Base-by-base conservation (phyloP, 75 land plant genomes). In the Pinus tabuliformis region DNA sequence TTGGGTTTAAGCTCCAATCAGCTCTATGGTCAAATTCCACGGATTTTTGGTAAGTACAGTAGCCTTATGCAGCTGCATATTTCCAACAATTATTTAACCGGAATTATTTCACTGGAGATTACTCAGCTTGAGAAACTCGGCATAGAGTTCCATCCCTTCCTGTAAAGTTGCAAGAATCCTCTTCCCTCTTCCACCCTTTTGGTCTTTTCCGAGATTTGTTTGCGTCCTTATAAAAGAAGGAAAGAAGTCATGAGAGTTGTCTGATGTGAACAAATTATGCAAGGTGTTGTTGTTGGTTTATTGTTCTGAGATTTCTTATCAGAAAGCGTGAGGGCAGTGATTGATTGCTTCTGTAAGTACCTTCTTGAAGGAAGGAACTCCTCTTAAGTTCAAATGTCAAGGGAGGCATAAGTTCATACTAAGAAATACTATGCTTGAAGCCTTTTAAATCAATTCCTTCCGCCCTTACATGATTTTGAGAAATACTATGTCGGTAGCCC, bases 241-340 rank as follows among this genome's bases (percentile, higher is more conserved):
- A 20, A 36, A 66, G 45, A 39, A 66, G 45, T 11, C 42, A 36
- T 45, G 17, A 16, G 36, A 37, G 42, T 20, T 66, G 45, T n/a
- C 70, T 66, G 18, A 45, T 6, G 42, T 37, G 17, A 42, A 66
- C 70, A 66, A 62, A 68, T 30, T 63, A 18, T 33, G 18, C 1
- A 30, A 62, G 63, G 30, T 9, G 9, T 15, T 17, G 39, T 64
- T 45, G 9, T 45, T 45, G 52, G 52, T 7, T 45, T 45, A 8
- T 1, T 64, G 68, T 15, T 39, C 68, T 64, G 68, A 33, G 18
- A 16, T 64, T 37, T 64, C 68, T 64, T 16, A 64, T 64, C 68
- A 64, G 17, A 12, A 64, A 18, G 6, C 8, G 39, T 5, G 39
- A 37, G 16, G 21, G 12, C 52, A 39, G 49, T 39, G 3, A 68